These are phyloP conservation scores for Flammula alnicola DNA, from an alignment of 1,284 basidiomycete species.

Conservation along the genomic window DNA sequence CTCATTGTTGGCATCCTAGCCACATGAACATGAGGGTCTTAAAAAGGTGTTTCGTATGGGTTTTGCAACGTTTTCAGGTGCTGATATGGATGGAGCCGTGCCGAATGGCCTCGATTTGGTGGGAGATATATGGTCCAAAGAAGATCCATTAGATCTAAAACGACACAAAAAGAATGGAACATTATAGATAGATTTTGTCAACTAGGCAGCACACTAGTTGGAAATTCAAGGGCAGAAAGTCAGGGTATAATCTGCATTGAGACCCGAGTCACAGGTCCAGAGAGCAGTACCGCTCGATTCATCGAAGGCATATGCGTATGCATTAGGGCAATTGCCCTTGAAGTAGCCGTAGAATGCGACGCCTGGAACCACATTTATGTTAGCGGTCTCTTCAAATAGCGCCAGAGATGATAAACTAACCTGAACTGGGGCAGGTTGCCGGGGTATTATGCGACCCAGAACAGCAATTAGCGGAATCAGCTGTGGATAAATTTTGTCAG, in stretches of 20 bases:
- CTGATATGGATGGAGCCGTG: too few relatives aligned
- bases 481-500: constrained; percentile 23
- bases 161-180: neutral
- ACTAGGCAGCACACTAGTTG: neutral
- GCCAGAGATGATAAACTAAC: constrained; percentile 25
- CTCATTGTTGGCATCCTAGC: neutral
- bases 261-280: constrained; percentile 49
- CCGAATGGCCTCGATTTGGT: too few relatives aligned
- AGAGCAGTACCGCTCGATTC: constrained; percentile 57
- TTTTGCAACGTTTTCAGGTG: neutral
- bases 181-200: neutral
- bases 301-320: constrained; percentile 64
- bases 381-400: neutral
- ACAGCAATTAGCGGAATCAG: constrained; percentile 60
- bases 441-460: constrained; percentile 53
- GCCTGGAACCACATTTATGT: constrained; percentile 24
- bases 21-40: neutral
- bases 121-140: neutral
- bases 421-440: constrained; percentile 54
- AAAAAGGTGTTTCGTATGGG: constrained; percentile 1
- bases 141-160: neutral
- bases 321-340: constrained; percentile 56
- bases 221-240: constrained; percentile 55
- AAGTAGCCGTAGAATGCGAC: constrained; percentile 57
- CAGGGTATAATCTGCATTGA: constrained; percentile 54